phyloP scores from a whole-genome alignment of 129 eudicot species.

The Helichrysum umbraculigerum region DNA sequence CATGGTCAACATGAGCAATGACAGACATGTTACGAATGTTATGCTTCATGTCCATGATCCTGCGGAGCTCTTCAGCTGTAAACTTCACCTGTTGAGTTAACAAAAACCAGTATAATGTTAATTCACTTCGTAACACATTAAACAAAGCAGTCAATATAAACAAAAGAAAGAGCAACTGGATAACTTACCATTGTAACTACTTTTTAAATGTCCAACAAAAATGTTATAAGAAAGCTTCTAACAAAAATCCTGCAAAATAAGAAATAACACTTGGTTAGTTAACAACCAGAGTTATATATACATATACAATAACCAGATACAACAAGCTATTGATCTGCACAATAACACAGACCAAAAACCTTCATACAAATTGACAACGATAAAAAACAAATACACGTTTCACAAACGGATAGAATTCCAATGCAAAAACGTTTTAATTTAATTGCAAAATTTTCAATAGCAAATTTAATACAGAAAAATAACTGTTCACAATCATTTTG shows the following conservation, averaged over 20 bases:
- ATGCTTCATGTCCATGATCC: slow-evolving; percentile 72
- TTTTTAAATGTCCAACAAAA: slow-evolving; percentile 14
- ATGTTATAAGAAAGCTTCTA: background rate
- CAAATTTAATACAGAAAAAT: too few species aligned
- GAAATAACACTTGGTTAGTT: background rate
- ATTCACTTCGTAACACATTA: background rate
- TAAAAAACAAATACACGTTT: background rate
- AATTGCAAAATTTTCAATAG: background rate
- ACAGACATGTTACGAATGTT: slow-evolving; percentile 89
- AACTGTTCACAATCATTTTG: background rate
- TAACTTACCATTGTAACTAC: slow-evolving; percentile 39
- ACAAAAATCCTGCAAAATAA: slow-evolving; percentile 21
- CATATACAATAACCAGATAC: background rate
- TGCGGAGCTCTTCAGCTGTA: slow-evolving; percentile 68
- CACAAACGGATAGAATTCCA: background rate
- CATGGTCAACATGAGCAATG: slow-evolving; percentile 84
- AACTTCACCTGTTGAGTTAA: slow-evolving; percentile 71
- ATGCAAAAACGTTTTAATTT: background rate
- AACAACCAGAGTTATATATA: background rate
- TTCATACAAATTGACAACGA: background rate
- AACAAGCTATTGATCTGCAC: background rate
- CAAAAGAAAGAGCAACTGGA: background rate
- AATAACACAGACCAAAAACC: background rate
- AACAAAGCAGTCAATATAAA: background rate
- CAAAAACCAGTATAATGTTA: background rate